Evolutionary conservation across 495 filamentous ascomycete genomes (phyloP).

Genomic region (Neurospora tetraspora): DNA sequence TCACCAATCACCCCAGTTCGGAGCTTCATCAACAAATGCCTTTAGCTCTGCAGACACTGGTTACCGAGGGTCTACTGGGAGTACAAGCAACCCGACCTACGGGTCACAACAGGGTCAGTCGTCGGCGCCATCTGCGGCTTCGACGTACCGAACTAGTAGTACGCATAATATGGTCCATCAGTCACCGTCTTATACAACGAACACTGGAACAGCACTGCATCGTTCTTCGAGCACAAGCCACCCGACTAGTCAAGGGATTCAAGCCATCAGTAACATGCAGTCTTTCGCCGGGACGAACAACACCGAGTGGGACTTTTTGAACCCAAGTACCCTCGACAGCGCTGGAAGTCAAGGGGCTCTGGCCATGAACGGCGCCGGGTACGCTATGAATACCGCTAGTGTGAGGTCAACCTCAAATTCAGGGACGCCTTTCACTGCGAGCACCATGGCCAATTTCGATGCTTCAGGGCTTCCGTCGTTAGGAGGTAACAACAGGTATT

Average conservation of each 20-base stretch:
- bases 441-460: conserved; percentile 15
- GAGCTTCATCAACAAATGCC: conserved; percentile 25
- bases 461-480: conserved; percentile 7
- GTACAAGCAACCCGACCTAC: conserved; percentile 21
- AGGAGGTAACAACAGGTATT: conserved; percentile 14
- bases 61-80: conserved; percentile 26
- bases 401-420: conserved; percentile 11
- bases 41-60: conserved; percentile 26
- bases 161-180: conserved; percentile 28
- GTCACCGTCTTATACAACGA: conserved; percentile 24
- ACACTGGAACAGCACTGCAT: conserved; percentile 9
- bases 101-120: conserved; percentile 28
- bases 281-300: conserved; percentile 12
- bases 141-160: conserved; percentile 21
- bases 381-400: conserved; percentile 9
- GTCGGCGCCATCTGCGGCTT: conserved; percentile 23
- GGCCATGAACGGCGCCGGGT: conserved; percentile 12
- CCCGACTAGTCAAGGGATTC: conserved; percentile 14
- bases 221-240: conserved; percentile 15
- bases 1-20: conserved; percentile 34
- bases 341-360: conserved; percentile 17
- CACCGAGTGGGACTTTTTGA: conserved; percentile 28
- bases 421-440: conserved; percentile 11
- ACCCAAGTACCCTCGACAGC: conserved; percentile 28
- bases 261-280: conserved; percentile 14